These are phyloP conservation scores for Forsythia suspensa DNA, from an alignment of 257 asterid genomes.

Conservation along the genomic window DNA sequence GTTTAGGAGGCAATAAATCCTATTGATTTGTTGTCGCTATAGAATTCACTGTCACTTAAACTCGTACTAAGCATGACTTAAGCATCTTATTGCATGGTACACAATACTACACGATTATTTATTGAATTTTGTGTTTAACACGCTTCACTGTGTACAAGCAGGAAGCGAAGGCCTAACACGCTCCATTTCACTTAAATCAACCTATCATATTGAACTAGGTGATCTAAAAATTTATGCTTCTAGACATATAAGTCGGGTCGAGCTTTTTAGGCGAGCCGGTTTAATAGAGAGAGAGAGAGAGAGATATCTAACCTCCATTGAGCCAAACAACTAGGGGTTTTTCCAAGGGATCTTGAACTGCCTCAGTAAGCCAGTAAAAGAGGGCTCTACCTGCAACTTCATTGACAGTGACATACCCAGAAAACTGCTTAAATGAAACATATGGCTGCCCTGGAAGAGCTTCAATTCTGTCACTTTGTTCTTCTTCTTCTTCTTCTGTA, in stretches of 20 bases:
- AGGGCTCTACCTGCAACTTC: conserved; percentile 79
- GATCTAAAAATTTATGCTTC: not conserved
- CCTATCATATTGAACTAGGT: not conserved
- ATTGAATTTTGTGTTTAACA: no score
- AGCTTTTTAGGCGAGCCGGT: not conserved
- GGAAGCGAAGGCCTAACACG: no score
- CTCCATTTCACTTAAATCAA: no score
- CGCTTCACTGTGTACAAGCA: no score
- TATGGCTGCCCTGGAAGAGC: conserved; percentile 89
- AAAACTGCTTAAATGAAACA: conserved; percentile 69
- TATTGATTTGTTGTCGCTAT: no score
- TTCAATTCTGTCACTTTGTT: conserved; percentile 65
- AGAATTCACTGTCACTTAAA: no score
- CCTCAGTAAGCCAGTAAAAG: conserved; percentile 90
- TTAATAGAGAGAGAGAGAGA: not conserved
- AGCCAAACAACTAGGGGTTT: conserved; percentile 92
- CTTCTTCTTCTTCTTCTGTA: conserved; percentile 25
- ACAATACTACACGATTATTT: not conserved
- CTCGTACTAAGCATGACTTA: no score
- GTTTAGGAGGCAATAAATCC: no score
- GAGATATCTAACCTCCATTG: conserved; percentile 66
- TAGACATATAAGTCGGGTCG: no score
- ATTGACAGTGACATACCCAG: conserved; percentile 84
- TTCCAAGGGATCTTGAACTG: conserved; percentile 42
- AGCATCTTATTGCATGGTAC: not conserved